Conservation (phyloP, 106 monocot species). For the Allium fistulosum region DNA sequence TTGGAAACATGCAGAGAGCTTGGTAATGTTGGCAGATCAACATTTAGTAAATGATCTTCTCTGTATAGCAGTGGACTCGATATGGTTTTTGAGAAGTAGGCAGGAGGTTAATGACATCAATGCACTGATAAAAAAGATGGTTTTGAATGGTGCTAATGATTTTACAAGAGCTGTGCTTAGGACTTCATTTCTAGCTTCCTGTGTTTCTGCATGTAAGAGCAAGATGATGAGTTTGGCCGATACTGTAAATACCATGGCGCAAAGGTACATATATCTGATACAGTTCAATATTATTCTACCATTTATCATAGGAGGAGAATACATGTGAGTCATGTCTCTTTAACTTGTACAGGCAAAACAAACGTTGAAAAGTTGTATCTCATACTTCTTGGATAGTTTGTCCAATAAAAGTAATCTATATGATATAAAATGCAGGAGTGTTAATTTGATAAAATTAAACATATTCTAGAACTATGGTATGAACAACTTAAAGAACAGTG, state of each 20-base stretch:
- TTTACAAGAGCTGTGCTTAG: constrained; percentile 49
- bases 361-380: too few relatives aligned
- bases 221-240: constrained; percentile 50
- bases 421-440: too few relatives aligned
- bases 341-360: too few relatives aligned
- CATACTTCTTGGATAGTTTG: too few relatives aligned
- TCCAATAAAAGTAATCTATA: too few relatives aligned
- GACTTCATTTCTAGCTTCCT: constrained; percentile 67
- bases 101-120: constrained; percentile 37
- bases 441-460: too few relatives aligned
- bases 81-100: constrained; percentile 47
- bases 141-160: constrained; percentile 40
- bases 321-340: too few relatives aligned
- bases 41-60: constrained; percentile 40
- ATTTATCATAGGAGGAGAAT: too few relatives aligned
- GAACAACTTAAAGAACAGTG: too few relatives aligned
- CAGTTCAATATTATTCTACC: not conserved
- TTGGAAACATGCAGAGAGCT: constrained; percentile 49
- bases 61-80: constrained; percentile 54
- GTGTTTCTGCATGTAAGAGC: constrained; percentile 58
- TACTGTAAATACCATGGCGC: constrained; percentile 44
- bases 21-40: constrained; percentile 35
- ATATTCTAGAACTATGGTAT: too few relatives aligned
- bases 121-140: constrained; percentile 35
- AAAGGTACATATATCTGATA: constrained; percentile 33